Percentiles rank a stretch among this genome's conserved stretches.
phyloP scores from a whole-genome alignment of 352 stramenopile species.

The Phytophthora cryptogea region DNA sequence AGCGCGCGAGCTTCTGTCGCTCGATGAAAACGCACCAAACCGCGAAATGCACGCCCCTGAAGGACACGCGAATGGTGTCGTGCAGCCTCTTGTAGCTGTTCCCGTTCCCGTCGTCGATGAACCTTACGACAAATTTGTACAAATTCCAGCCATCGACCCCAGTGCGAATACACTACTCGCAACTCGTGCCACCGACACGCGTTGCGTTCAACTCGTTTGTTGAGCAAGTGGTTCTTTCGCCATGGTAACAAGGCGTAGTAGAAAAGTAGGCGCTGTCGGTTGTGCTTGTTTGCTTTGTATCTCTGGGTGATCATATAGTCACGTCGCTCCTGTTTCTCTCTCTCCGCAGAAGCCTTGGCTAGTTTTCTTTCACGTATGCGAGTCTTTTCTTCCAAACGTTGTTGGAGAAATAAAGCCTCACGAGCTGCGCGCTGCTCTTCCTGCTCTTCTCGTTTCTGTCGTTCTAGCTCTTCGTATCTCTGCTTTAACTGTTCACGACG shows the following conservation, averaged over 20 bases:
- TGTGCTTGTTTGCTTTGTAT: constrained; percentile 34
- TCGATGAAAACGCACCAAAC: constrained; percentile 24
- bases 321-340: constrained; percentile 39
- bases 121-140: constrained; percentile 25
- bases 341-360: constrained; percentile 30
- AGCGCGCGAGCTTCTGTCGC: constrained; percentile 23
- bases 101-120: constrained; percentile 29
- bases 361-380: constrained; percentile 46
- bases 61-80: constrained; percentile 22
- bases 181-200: constrained; percentile 50
- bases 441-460: constrained; percentile 47
- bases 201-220: constrained; percentile 37
- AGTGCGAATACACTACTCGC: constrained; percentile 42
- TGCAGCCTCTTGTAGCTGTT: constrained; percentile 26
- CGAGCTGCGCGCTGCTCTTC: constrained; percentile 46
- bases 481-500: constrained; percentile 54
- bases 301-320: constrained; percentile 37
- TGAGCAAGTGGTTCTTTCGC: constrained; percentile 31
- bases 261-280: constrained; percentile 45
- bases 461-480: constrained; percentile 57
- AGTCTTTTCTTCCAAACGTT: constrained; percentile 45
- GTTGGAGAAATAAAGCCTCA: constrained; percentile 40
- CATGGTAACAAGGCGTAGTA: constrained; percentile 59
- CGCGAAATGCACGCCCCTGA: constrained; percentile 20
- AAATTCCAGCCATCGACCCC: constrained; percentile 47